Percentiles rank a stretch among this genome's conserved stretches.
These are phyloP conservation scores for Trichophyton benhamiae DNA, from an alignment of 2,329 filamentous ascomycete species.

Conservation along the genomic window DNA sequence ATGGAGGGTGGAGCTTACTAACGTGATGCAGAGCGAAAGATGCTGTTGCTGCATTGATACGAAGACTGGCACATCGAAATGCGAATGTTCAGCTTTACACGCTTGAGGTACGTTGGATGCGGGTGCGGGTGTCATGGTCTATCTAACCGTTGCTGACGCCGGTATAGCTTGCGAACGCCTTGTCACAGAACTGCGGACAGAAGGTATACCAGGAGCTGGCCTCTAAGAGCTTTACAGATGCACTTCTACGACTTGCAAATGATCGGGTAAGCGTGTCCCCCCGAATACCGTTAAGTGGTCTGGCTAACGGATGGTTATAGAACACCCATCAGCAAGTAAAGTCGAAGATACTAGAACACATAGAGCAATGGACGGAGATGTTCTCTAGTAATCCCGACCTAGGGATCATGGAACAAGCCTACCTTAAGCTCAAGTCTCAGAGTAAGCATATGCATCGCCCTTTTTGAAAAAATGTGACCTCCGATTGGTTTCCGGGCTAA, in stretches of 20 bases:
- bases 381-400: constrained; percentile 80
- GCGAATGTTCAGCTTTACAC: constrained; percentile 95
- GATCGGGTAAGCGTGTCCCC: constrained; percentile 46
- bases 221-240: constrained; percentile 86
- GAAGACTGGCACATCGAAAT: constrained; percentile 81
- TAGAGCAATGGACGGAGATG: constrained; percentile 94
- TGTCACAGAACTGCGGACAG: constrained; percentile 83
- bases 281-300: too few relatives aligned
- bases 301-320: constrained; percentile 19
- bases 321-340: constrained; percentile 97
- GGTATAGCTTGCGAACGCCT: constrained; percentile 65
- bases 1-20: background rate
- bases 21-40: constrained; percentile 51
- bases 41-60: constrained; percentile 80
- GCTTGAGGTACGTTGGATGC: constrained; percentile 51
- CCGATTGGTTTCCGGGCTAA: constrained; percentile 2
- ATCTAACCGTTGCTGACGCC: background rate
- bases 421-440: constrained; percentile 66
- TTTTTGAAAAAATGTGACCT: background rate
- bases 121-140: background rate
- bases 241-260: constrained; percentile 75
- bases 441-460: constrained; percentile 31
- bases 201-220: constrained; percentile 80
- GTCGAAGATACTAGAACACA: constrained; percentile 89
- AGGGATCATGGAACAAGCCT: constrained; percentile 95